Evolutionary conservation across 208 protist genomes (phyloP).

Genomic region (Crithidia sp.): DNA sequence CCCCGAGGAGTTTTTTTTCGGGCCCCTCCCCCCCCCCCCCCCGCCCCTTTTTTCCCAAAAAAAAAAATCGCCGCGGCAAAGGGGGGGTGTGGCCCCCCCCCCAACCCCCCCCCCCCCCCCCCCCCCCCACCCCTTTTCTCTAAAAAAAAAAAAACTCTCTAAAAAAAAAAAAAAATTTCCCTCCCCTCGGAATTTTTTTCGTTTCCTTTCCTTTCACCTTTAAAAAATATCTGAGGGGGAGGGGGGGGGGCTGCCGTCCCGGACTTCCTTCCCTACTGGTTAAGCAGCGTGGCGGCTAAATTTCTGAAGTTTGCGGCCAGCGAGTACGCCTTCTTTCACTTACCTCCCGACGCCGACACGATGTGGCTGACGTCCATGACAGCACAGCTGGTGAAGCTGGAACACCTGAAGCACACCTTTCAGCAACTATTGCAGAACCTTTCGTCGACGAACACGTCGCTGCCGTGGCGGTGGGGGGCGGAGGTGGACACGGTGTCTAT

Average conservation of each 20-base stretch:
- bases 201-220: too few relatives aligned
- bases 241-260: slow-evolving; percentile 7
- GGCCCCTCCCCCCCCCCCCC: too few relatives aligned
- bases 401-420: slow-evolving; percentile 26
- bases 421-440: slow-evolving; percentile 21
- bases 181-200: too few relatives aligned
- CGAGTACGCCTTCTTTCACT: slow-evolving; percentile 46
- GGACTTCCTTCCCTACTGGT: slow-evolving; percentile 25
- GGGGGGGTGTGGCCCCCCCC: too few relatives aligned
- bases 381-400: slow-evolving; percentile 34
- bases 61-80: too few relatives aligned
- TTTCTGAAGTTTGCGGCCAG: slow-evolving; percentile 51
- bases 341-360: slow-evolving; percentile 26
- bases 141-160: too few relatives aligned
- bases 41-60: too few relatives aligned
- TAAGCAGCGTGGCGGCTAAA: slow-evolving; percentile 30
- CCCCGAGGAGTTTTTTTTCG: too few relatives aligned
- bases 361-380: slow-evolving; percentile 36
- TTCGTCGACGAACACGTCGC: neutral
- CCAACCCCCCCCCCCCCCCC: too few relatives aligned
- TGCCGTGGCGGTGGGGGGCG: slow-evolving; percentile 6
- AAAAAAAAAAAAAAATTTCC: too few relatives aligned
- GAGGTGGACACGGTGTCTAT: slow-evolving; percentile 6
- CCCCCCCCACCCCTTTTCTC: too few relatives aligned
- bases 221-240: too few relatives aligned